phyloP scores from a whole-genome alignment of 2,329 filamentous ascomycete genomes.

The Fusarium stilboides region DNA sequence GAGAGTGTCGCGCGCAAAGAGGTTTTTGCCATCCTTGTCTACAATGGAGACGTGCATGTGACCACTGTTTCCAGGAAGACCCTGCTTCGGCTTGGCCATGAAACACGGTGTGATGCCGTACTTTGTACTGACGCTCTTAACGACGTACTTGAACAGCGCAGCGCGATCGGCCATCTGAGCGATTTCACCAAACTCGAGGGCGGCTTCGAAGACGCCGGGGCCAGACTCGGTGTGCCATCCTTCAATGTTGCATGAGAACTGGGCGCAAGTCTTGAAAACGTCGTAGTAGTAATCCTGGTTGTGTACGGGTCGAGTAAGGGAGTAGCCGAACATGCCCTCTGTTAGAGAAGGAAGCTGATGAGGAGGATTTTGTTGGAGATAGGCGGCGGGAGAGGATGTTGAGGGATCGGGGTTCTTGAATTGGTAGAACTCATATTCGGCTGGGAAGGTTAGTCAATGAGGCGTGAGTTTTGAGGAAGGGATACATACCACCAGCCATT shows the following conservation, averaged over 20 bases:
- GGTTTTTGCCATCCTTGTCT: constrained; percentile 84
- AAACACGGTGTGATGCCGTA: constrained; percentile 97
- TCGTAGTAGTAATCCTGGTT: constrained; percentile 95
- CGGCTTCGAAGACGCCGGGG: constrained; percentile 95
- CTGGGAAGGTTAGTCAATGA: constrained; percentile 61
- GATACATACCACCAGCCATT: constrained; percentile 85
- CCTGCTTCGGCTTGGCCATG: constrained; percentile 96
- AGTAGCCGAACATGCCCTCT: constrained; percentile 97
- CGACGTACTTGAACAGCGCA: constrained; percentile 93
- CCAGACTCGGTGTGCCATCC: constrained; percentile 97
- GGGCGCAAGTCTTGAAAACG: constrained; percentile 83
- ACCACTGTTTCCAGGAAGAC: constrained; percentile 93
- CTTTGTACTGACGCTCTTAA: constrained; percentile 89
- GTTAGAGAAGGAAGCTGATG: constrained; percentile 83
- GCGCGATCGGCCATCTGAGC: constrained; percentile 92
- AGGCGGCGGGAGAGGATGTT: constrained; percentile 78
- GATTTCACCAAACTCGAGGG: constrained; percentile 91
- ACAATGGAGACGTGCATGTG: constrained; percentile 96
- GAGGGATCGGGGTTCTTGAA: constrained; percentile 77
- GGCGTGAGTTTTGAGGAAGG: no score
- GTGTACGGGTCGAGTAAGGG: constrained; percentile 86
- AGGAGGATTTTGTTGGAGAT: constrained; percentile 80
- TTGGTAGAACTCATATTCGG: constrained; percentile 96
- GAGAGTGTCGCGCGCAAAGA: constrained; percentile 80
- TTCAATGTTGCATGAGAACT: constrained; percentile 87